Conservation (phyloP, 192 early-diverging fungal genomes). For the Funneliformis mosseae region DNA sequence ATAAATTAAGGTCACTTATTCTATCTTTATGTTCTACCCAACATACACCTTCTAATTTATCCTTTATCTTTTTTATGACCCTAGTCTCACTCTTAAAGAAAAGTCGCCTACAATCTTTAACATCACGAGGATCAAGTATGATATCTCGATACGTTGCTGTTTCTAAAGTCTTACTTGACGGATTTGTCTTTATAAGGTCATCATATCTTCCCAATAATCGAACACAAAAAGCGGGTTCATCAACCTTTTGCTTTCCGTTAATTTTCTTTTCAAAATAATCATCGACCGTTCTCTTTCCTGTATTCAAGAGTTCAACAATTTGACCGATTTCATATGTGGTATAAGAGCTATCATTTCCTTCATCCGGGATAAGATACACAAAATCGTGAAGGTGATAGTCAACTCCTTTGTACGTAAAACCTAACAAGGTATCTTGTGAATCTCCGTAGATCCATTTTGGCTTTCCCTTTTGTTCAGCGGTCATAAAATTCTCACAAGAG, state of each 20-base stretch:
- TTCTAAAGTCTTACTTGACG: neutral
- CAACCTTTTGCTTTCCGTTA: neutral
- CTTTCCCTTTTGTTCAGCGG: neutral
- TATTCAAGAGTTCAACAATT: constrained; percentile 42
- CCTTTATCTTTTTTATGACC: constrained; percentile 24
- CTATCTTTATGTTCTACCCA: constrained; percentile 55
- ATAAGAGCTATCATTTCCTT: constrained; percentile 21
- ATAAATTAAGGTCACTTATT: constrained; percentile 42
- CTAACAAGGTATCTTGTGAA: neutral
- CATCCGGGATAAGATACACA: constrained; percentile 55
- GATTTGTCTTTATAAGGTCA: neutral
- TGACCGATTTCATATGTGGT: constrained; percentile 60
- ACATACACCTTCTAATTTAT: constrained; percentile 56
- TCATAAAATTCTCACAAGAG: constrained; percentile 26
- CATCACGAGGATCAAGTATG: neutral
- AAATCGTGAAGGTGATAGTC: constrained; percentile 61
- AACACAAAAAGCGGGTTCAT: neutral
- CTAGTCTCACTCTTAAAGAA: constrained; percentile 43
- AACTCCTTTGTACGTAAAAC: constrained; percentile 34
- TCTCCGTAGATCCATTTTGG: constrained; percentile 20
- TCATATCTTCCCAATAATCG: constrained; percentile 8
- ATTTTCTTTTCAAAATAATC: neutral
- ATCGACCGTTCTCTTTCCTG: neutral
- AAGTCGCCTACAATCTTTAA: constrained; percentile 51
- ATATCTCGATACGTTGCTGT: constrained; percentile 3